Percentiles rank a stretch among this genome's conserved stretches.
Evolutionary conservation across 2,329 filamentous ascomycete genomes (phyloP).

Genomic region (Trichoderma gracile): DNA sequence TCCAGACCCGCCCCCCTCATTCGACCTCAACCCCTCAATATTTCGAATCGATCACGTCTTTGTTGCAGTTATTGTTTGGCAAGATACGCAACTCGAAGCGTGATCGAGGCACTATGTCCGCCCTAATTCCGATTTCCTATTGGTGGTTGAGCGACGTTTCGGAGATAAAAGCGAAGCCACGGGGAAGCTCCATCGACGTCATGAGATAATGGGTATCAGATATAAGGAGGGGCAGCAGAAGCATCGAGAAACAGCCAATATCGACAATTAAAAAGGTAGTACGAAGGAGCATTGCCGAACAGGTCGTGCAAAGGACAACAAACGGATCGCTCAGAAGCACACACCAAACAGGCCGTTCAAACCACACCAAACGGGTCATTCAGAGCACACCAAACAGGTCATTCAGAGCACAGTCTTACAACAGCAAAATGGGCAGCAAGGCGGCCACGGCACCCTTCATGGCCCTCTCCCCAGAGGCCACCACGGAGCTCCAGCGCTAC

Average conservation of each 20-base stretch:
- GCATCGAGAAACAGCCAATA: not conserved
- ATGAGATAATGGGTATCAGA: not conserved
- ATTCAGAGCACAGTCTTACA: too few species aligned
- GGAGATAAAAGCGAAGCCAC: conserved; percentile 11
- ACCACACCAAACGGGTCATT: too few species aligned
- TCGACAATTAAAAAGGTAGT: too few species aligned
- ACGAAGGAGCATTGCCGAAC: too few species aligned
- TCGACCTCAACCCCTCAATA: not conserved
- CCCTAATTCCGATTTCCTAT: conserved; percentile 10
- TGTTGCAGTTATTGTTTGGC: not conserved
- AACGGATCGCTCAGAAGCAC: too few species aligned
- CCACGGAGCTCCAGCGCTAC: not conserved
- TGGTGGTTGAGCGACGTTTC: not conserved
- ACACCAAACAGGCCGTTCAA: too few species aligned
- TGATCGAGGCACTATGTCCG: conserved; percentile 7
- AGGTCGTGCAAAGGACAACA: too few species aligned
- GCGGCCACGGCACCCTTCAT: not conserved
- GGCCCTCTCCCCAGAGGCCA: not conserved
- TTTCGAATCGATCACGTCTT: not conserved
- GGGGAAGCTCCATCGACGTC: not conserved
- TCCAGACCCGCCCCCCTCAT: not conserved
- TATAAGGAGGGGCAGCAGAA: conserved; percentile 1
- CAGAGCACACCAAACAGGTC: too few species aligned
- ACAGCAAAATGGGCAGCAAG: not conserved
- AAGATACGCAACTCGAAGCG: not conserved